Percentiles rank a stretch among this genome's conserved stretches.
These are phyloP conservation scores for Suillus lakei DNA, from an alignment of 768 basidiomycete species.

Conservation along the genomic window DNA sequence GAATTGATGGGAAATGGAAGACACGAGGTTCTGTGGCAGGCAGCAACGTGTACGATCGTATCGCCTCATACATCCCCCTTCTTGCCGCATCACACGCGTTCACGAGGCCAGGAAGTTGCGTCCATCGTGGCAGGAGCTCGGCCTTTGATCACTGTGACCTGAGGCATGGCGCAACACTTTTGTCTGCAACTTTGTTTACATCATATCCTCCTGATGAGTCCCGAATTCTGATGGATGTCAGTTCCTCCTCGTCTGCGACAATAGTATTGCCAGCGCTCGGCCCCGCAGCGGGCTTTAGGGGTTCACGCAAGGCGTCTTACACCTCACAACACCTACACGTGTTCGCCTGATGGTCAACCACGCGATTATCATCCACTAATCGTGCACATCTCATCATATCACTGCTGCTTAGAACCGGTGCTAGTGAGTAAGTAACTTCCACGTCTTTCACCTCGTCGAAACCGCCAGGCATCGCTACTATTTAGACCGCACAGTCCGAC, in stretches of 20 bases:
- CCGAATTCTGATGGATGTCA: neutral
- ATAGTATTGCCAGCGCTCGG: neutral
- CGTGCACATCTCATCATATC: constrained; percentile 39
- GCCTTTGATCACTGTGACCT: neutral
- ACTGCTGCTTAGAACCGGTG: constrained; percentile 24
- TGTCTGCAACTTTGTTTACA: neutral
- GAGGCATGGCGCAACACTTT: neutral
- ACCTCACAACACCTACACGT: constrained; percentile 27
- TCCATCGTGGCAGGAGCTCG: neutral
- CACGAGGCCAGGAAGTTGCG: neutral
- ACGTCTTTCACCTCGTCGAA: constrained; percentile 39
- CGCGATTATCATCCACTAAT: constrained; percentile 40
- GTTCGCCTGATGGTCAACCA: constrained; percentile 34
- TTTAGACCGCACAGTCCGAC: constrained; percentile 32
- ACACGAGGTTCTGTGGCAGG: neutral
- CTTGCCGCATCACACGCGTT: neutral
- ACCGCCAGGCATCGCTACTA: constrained; percentile 38
- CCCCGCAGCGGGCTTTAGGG: neutral
- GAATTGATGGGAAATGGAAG: neutral
- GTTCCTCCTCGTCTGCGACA: neutral
- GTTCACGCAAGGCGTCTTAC: neutral
- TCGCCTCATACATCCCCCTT: constrained; percentile 2
- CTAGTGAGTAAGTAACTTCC: constrained; percentile 24
- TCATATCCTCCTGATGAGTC: neutral
- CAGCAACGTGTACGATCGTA: constrained; percentile 6